phyloP scores from a whole-genome alignment of 108 stramenopile species.

The Cyclotella baltica region DNA sequence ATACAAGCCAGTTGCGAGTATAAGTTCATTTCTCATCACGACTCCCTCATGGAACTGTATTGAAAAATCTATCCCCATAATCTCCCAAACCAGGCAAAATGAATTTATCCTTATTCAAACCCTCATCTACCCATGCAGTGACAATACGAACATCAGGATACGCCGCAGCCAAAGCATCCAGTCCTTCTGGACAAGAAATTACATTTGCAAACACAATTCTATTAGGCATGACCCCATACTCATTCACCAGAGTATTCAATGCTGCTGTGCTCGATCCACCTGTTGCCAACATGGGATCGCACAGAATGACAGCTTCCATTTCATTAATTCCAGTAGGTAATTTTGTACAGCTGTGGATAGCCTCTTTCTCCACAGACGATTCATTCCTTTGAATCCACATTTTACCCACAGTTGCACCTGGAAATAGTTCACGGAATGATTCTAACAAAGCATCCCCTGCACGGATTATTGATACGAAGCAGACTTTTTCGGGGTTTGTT shows the following conservation, averaged over 20 bases:
- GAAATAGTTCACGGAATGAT: constrained; percentile 82
- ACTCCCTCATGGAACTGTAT: no score
- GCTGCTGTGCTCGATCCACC: constrained; percentile 92
- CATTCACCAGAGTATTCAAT: constrained; percentile 69
- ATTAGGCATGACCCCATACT: constrained; percentile 64
- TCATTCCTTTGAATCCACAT: constrained; percentile 98
- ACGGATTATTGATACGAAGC: constrained; percentile 92
- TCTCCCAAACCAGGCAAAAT: constrained; percentile 99
- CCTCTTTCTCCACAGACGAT: constrained; percentile 75
- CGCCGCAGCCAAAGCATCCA: constrained; percentile 56
- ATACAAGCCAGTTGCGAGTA: no score
- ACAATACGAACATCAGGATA: constrained; percentile 88
- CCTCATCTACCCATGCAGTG: constrained; percentile 89
- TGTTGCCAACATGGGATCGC: constrained; percentile 99
- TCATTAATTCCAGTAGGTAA: constrained; percentile 80
- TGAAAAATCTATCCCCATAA: constrained; percentile 97
- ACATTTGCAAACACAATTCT: constrained; percentile 95
- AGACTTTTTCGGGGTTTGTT: constrained; percentile 58
- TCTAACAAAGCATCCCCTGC: constrained; percentile 93
- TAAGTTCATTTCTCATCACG: no score
- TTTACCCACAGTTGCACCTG: constrained; percentile 87
- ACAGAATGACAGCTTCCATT: constrained; percentile 84
- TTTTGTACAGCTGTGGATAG: constrained; percentile 92
- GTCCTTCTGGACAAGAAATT: constrained; percentile 96
- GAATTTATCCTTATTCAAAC: constrained; percentile 93